A percentile compares a stretch with the other conserved stretches of the same genome.
These are phyloP conservation scores for Lophiotrema nucula DNA, from an alignment of 495 filamentous ascomycete genomes.

Conservation along the genomic window DNA sequence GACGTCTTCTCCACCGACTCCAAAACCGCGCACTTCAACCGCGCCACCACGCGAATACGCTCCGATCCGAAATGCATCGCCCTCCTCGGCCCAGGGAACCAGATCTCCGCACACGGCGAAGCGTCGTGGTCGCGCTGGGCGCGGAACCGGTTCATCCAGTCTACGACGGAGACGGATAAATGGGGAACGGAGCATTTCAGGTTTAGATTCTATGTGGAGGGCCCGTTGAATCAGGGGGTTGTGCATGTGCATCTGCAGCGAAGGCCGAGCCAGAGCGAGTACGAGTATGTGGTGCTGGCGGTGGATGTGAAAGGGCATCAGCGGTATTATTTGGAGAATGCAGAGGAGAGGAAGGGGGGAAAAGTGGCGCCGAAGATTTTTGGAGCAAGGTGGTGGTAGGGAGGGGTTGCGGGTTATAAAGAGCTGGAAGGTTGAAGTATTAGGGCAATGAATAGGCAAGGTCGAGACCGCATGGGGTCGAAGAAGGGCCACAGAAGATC, in stretches of 20 bases:
- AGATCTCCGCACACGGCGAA: constrained; percentile 84
- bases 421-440: no score
- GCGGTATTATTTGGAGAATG: constrained; percentile 60
- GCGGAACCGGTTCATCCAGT: constrained; percentile 79
- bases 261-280: constrained; percentile 60
- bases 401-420: no score
- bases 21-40: constrained; percentile 84
- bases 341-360: constrained; percentile 45
- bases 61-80: constrained; percentile 65
- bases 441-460: no score
- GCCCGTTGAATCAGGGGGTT: constrained; percentile 69
- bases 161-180: constrained; percentile 64
- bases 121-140: constrained; percentile 80
- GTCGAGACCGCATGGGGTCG: no score
- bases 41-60: constrained; percentile 76
- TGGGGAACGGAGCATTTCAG: constrained; percentile 76
- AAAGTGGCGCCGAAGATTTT: constrained; percentile 57
- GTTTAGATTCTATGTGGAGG: constrained; percentile 91
- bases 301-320: constrained; percentile 71
- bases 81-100: constrained; percentile 70
- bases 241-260: constrained; percentile 78
- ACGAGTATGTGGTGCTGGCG: constrained; percentile 75
- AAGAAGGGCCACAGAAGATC: no score
- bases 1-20: constrained; percentile 87
- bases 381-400: constrained; percentile 64